Evolutionary conservation across 2,329 filamentous ascomycete genomes (phyloP).

Genomic region (Teratosphaeria pseudoeucalypti): DNA sequence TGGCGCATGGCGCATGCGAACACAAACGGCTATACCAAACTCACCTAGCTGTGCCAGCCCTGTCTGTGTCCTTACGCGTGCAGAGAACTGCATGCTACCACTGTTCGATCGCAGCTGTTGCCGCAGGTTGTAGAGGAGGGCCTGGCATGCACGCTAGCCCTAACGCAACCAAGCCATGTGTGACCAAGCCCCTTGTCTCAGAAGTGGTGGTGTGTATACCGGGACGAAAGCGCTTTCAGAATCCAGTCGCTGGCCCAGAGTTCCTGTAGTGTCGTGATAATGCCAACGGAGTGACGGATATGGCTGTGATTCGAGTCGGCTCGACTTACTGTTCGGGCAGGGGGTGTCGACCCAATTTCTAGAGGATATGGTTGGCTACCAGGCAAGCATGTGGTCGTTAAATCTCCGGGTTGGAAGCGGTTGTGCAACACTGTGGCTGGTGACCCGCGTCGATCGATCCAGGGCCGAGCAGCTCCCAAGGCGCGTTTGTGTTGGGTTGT

Average conservation of each 20-base stretch:
- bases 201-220: conserved; percentile 1
- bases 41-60: neutral
- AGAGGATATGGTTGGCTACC: conserved; percentile 12
- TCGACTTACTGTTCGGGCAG: conserved; percentile 13
- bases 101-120: neutral
- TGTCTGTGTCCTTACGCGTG: neutral
- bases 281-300: conserved; percentile 12
- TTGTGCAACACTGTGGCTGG: neutral
- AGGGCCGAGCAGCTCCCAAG: neutral
- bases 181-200: conserved; percentile 19
- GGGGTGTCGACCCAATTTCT: neutral
- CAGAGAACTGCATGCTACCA: conserved; percentile 7
- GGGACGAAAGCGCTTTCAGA: conserved; percentile 4
- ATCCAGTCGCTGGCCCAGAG: conserved; percentile 12
- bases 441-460: neutral
- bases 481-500: neutral
- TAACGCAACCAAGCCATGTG: conserved; percentile 15
- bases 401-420: neutral
- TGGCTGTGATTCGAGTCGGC: conserved; percentile 12
- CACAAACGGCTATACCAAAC: neutral
- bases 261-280: neutral
- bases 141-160: conserved; percentile 17
- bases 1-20: neutral
- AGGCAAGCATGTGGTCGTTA: neutral
- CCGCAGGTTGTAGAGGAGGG: conserved; percentile 1